Percentiles rank a stretch among this genome's conserved stretches.
These are phyloP conservation scores for Cutaneotrichosporon sp. DNA, from an alignment of 1,284 basidiomycete species.

Conservation along the genomic window DNA sequence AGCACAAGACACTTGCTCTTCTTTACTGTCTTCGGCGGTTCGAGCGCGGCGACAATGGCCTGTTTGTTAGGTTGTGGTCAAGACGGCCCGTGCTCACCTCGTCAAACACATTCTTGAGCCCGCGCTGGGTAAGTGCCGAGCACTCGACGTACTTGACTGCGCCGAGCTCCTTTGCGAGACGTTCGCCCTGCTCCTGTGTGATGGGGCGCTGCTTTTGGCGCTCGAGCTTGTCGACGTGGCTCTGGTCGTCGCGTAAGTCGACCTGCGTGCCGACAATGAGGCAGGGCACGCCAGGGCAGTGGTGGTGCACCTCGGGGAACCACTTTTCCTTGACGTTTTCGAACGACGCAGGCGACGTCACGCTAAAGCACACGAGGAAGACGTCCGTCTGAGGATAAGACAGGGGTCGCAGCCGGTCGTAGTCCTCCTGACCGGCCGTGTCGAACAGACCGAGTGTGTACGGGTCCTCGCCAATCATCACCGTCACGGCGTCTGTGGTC, in stretches of 20 bases:
- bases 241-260: constrained; percentile 88
- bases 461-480: constrained; percentile 99
- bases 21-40: constrained; percentile 62
- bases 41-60: constrained; percentile 97
- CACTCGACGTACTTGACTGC: constrained; percentile 99
- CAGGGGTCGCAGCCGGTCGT: constrained; percentile 95
- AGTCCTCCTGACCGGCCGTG: constrained; percentile 99
- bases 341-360: constrained; percentile 96
- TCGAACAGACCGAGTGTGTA: constrained; percentile 98
- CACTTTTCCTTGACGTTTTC: constrained; percentile 99
- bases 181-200: constrained; percentile 78
- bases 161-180: constrained; percentile 88
- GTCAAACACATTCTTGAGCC: constrained; percentile 99
- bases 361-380: constrained; percentile 98
- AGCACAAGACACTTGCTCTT: neutral
- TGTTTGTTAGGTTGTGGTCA: constrained; percentile 38
- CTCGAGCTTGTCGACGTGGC: constrained; percentile 89
- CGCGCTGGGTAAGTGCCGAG: constrained; percentile 97
- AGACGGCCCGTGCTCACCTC: constrained; percentile 62
- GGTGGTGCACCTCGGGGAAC: constrained; percentile 99
- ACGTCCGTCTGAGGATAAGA: constrained; percentile 99
- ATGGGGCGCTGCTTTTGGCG: constrained; percentile 96
- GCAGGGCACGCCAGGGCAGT: constrained; percentile 99
- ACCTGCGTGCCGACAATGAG: constrained; percentile 98
- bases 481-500: constrained; percentile 84